phyloP scores from a whole-genome alignment of 169 alveolate species.

The Neospora caninum region DNA sequence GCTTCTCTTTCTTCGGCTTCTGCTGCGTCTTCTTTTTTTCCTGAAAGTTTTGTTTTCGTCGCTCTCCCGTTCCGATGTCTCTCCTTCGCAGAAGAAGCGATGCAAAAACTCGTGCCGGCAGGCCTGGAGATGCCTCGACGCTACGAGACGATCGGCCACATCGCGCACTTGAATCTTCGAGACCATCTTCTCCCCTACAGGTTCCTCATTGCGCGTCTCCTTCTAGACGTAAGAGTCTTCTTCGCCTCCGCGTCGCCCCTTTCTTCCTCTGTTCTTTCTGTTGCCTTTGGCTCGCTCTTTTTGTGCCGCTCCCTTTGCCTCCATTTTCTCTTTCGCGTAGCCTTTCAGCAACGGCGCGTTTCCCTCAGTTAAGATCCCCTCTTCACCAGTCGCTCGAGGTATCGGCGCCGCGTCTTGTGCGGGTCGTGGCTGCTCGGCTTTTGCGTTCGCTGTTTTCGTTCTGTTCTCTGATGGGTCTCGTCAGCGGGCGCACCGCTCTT shows the following conservation, averaged over 20 bases:
- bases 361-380: too few species aligned
- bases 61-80: not conserved
- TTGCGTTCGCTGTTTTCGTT: too few species aligned
- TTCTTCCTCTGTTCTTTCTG: too few species aligned
- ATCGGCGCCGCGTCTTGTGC: too few species aligned
- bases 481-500: too few species aligned
- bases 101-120: conserved; percentile 75
- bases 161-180: conserved; percentile 90
- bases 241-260: too few species aligned
- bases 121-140: conserved; percentile 81
- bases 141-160: conserved; percentile 90
- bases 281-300: too few species aligned
- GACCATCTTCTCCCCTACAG: conserved; percentile 81
- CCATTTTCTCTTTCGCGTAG: not conserved
- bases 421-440: too few species aligned
- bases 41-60: not conserved
- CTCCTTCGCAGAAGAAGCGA: conserved; percentile 71
- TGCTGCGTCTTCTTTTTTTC: not conserved
- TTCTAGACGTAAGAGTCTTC: conserved; percentile 77
- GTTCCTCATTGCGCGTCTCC: conserved; percentile 85
- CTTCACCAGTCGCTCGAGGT: too few species aligned
- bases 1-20: not conserved
- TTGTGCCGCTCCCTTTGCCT: too few species aligned
- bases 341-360: too few species aligned
- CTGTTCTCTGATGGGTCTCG: too few species aligned